Conservation (phyloP, 1,284 basidiomycete genomes). For the Farysia itapuensis region DNA sequence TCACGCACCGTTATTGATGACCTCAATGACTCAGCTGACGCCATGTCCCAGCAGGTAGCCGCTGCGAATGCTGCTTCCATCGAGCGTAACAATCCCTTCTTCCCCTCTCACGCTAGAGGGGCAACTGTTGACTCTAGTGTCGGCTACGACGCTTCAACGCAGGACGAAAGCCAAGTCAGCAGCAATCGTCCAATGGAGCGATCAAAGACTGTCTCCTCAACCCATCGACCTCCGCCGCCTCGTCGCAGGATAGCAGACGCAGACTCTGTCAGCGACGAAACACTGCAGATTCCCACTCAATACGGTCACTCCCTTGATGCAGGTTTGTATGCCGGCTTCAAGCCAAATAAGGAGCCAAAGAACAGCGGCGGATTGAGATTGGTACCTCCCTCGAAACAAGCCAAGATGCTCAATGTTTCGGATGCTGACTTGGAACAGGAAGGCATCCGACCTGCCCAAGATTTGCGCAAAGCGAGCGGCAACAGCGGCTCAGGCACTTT, state of each 20-base stretch:
- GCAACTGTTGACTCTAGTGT: no score
- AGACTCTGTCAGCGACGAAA: conserved; percentile 4
- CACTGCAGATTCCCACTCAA: conserved; percentile 8
- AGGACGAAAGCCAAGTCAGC: conserved; percentile 29
- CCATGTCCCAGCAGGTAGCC: conserved; percentile 42
- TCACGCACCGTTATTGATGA: conserved; percentile 47
- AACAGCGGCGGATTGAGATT: conserved; percentile 45
- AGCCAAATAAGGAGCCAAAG: conserved; percentile 37
- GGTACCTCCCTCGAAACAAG: conserved; percentile 42
- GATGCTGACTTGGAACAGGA: conserved; percentile 19
- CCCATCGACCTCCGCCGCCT: conserved; percentile 6
- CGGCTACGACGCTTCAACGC: conserved; percentile 7
- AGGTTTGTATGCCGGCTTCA: conserved; percentile 52
- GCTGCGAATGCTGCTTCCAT: conserved; percentile 48
- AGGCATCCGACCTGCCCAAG: conserved; percentile 19
- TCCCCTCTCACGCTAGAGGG: conserved; percentile 42
- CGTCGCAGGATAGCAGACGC: conserved; percentile 21
- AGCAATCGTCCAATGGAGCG: conserved; percentile 37
- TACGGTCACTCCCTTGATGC: conserved; percentile 46
- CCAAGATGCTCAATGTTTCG: conserved; percentile 18
- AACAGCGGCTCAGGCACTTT: not conserved
- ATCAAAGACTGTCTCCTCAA: conserved; percentile 35
- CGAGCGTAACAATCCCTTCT: conserved; percentile 55
- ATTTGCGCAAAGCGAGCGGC: conserved; percentile 18
- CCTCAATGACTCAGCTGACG: conserved; percentile 42